phyloP scores from a whole-genome alignment of 2,329 filamentous ascomycete species.

The Pyrenochaeta sp. region DNA sequence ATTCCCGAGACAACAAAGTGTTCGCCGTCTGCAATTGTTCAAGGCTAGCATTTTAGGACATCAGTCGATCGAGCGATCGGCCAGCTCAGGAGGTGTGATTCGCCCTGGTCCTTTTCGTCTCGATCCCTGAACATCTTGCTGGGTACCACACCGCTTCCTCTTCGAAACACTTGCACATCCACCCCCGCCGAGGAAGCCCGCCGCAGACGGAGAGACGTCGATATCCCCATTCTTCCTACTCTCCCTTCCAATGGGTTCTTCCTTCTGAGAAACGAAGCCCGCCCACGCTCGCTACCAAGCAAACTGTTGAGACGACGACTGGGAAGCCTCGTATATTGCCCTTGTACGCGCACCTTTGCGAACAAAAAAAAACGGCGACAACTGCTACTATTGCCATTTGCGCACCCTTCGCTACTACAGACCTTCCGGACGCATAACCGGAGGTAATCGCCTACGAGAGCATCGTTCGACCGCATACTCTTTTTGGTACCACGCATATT shows the following conservation, averaged over 20 bases:
- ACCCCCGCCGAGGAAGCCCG: slow-evolving; percentile 20
- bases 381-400: not conserved
- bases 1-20: slow-evolving; percentile 7
- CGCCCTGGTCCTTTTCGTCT: slow-evolving; percentile 37
- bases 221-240: slow-evolving; percentile 21
- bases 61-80: slow-evolving; percentile 3
- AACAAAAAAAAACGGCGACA: not conserved
- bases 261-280: slow-evolving; percentile 25
- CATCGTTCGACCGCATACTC: slow-evolving; percentile 7
- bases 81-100: slow-evolving; percentile 20
- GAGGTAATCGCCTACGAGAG: slow-evolving; percentile 5
- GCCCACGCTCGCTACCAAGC: slow-evolving; percentile 21
- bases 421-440: not conserved
- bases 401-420: not conserved
- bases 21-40: slow-evolving; percentile 8
- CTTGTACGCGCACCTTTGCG: not conserved
- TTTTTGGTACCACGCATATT: not conserved
- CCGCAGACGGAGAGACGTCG: slow-evolving; percentile 12
- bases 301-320: slow-evolving; percentile 1
- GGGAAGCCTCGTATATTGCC: not conserved
- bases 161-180: slow-evolving; percentile 33
- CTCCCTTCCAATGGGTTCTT: slow-evolving; percentile 31
- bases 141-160: slow-evolving; percentile 41
- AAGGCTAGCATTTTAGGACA: slow-evolving; percentile 7
- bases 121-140: slow-evolving; percentile 35